Evolutionary conservation across 1,284 basidiomycete genomes (phyloP), one percentile per base, ranked within the genome.

Genomic region (Ganoderma lucidum): DNA sequence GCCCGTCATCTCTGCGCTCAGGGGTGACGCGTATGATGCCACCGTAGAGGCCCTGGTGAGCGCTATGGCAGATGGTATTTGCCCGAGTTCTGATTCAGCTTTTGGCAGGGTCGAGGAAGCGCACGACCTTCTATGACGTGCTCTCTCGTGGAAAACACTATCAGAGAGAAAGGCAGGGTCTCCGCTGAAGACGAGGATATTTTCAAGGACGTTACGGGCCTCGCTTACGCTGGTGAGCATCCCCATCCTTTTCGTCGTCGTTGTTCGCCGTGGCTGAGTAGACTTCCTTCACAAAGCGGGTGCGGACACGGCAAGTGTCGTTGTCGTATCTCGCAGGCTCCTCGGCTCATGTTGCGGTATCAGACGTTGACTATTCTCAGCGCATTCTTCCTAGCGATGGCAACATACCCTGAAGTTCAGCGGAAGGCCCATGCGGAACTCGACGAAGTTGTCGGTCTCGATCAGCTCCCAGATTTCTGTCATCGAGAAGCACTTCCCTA

Each of bases 361-460:
- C 28, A 80, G 79, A 77, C 75, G 10, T 65, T 73, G 6, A 68
- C 74, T 9, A 59, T 74, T 4, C 66, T 77, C 23, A 62, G 69
- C 10, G 71, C 71, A 8, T 74, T 79, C 53, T 74, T 79, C 55
- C 66, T 70, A 2, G 76, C 74, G 17, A 78, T 80, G 72, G 64
- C 70, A 6, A 53, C 69, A 5, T 56, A 74, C 56, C 78, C 79
- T 0, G 66, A 75, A 0, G 74, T 75, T 0, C 69, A 67, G 30
- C 17, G 51, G 6, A 69, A 66, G 28, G 70, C 69, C 12, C 73
- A 68, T 10, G 62, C 53, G 0, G 73, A 74, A 51, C 28, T 74
- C 1, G 71, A 73, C 58, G 56, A 39, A 6, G 63, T 72, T n/a
- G 56, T 71, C 1, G 73, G 70, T 12, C 59, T 23, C 4, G 53